Evolutionary conservation across 192 early-diverging fungal species (phyloP), one percentile per base, ranked within the genome.

Genomic region (Coemansia umbellata): DNA sequence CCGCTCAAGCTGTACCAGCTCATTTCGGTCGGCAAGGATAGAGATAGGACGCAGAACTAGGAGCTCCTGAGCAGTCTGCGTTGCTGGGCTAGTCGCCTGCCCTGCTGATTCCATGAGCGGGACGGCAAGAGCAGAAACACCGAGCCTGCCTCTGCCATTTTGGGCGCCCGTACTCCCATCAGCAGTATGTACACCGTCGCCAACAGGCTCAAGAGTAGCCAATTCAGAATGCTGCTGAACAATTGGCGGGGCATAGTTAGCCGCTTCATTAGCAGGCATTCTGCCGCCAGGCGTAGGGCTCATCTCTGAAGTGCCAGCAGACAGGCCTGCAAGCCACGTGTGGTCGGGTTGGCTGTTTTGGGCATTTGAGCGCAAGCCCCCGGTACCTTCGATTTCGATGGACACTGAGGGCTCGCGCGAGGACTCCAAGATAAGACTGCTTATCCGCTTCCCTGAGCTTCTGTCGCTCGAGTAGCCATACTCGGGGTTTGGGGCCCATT

Each of bases 1-100:
- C 30, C 43, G 55, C 19, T 41, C 45, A 30, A 23, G 14, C 7
- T 30, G 55, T 11, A 32, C 9, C 8, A 26, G 21, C 3, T 13
- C 31, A 39, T 17, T 14, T 23, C 32, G 49, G 35, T 28, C 42
- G 9, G 42, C 54, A 21, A 53, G 17, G 13, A 51, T 60, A 14
- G 72, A 69, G 8, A 75, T 55, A 10, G 72, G 72, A 6, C 66
- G 66, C 28, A 75, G 52, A 2, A 75, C 66, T 30, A 75, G 55
- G 14, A 62, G 52, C 22, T 75, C 72, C 9, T 59, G 47, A 2
- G 51, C 47, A 0, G 53, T 40, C 23, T 75, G 60, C 13, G 50
- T 58, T 11, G 72, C 32, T 19, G 47, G 35, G 13, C 49, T 57
- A 31, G 52, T 48, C 14, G 41, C 10, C 15, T 47, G 15, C 24